Base-by-base conservation (phyloP, 2,329 filamentous ascomycete species). In the Fusarium temperatum region DNA sequence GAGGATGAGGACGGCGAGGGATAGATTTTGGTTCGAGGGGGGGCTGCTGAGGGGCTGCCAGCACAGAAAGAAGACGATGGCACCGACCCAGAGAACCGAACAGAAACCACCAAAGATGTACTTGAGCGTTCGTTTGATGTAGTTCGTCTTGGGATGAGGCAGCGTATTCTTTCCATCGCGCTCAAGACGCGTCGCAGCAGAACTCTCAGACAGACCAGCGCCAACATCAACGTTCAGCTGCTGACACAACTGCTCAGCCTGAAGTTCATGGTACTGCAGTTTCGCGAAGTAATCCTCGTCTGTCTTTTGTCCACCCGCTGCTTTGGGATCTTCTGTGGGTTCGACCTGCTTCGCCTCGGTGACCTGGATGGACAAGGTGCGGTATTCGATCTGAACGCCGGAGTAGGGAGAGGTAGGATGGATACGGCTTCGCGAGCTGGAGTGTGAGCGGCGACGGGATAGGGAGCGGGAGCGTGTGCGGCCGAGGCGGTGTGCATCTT, bases 41-140 rank as follows among this genome's bases (percentile, higher is more conserved):
- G 85, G 85, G 47, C 83, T 77, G 72, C 84, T 84, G 53, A 87
- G 78, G n/a, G 85, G 85, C 24, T 78, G 72, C 85, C 85, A 87
- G 76, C 84, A 86, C 68, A 87, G 75, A 72, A 86, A 86, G 80
- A 86, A 86, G 75, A 86, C 80, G 70, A 86, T 80, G 55, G 84
- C 84, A 24, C 84, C 85, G 41, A 86, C 74, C 84, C 84, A 86
- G 18, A 86, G 80, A 28, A 86, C 80, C 1, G 84, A 85, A 55
- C 85, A 86, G 76, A 86, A 86, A 50, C 85, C 85, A 41, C 85
- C 85, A 74, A 86, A 86, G 64, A 86, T 68, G 67, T 86, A 87
- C 10, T 75, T 68, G 13, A 85, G 73, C 3, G 84, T 78, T 68
- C 84, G 84, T 70, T 82, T 83, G 64, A 78, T 68, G 72, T 86